Conservation (phyloP, 768 basidiomycete species). For the Myochromella boudieri region DNA sequence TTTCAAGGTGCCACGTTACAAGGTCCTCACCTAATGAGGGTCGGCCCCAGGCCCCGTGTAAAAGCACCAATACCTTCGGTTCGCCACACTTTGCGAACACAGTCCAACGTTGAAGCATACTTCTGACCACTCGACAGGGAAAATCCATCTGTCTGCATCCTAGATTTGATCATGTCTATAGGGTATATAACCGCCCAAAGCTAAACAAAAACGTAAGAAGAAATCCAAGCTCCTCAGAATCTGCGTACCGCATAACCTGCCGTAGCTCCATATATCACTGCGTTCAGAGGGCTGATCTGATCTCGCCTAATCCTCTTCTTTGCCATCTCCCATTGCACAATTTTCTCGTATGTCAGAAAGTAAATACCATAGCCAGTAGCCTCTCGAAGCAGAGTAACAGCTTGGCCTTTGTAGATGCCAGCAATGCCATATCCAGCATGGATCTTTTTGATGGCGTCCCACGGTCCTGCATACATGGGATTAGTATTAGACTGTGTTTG, state of each 20-base stretch:
- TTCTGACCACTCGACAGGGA: slow-evolving; percentile 71
- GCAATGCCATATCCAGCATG: slow-evolving; percentile 69
- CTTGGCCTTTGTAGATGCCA: slow-evolving; percentile 93
- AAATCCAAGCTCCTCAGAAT: slow-evolving; percentile 1
- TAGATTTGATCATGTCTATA: slow-evolving; percentile 94
- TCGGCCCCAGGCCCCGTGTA: slow-evolving; percentile 88
- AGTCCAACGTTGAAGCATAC: slow-evolving; percentile 81
- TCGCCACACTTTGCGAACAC: slow-evolving; percentile 78
- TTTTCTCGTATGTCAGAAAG: slow-evolving; percentile 90
- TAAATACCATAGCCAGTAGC: slow-evolving; percentile 83
- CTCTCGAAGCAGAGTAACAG: slow-evolving; percentile 83
- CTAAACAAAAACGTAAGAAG: slow-evolving; percentile 35
- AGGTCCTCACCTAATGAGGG: slow-evolving; percentile 78
- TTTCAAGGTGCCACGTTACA: too few relatives aligned
- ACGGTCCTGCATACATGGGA: slow-evolving; percentile 79
- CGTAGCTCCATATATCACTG: slow-evolving; percentile 85
- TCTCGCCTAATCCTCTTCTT: slow-evolving; percentile 69
- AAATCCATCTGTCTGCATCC: slow-evolving; percentile 95
- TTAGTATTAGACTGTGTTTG: slow-evolving; percentile 86
- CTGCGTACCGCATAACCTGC: slow-evolving; percentile 85
- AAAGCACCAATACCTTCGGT: slow-evolving; percentile 86
- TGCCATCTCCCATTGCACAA: slow-evolving; percentile 85
- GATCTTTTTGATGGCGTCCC: slow-evolving; percentile 88
- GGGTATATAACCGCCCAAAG: slow-evolving; percentile 94
- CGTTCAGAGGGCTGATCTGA: slow-evolving; percentile 73